Base-by-base conservation (phyloP, 208 protist genomes). In the Crithidia bombi region DNA sequence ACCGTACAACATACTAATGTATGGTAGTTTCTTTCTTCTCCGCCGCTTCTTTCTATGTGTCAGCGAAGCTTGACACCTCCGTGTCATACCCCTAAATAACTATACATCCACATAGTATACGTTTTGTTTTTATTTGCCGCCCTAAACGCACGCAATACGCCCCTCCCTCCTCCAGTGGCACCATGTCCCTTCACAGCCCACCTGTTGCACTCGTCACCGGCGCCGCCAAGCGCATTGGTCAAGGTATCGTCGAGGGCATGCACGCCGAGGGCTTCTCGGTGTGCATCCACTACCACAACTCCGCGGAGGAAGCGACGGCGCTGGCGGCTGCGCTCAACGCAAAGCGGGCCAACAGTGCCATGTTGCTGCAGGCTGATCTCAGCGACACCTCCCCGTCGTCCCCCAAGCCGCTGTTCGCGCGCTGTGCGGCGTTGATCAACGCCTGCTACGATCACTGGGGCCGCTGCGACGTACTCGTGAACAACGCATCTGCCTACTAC, bases 401-500 rank as follows among this genome's bases (percentile, higher is more conserved):
- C 5, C 19, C 33, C 2, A 19, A 47, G 41, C 25, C 78, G 23
- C 75, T 90, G 2, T 39, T 57, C 28, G 21, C 57, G 19, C 77
- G 82, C 23, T 92, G 86, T 44, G 72, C 66, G 2, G 68, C 21
- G 2, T 56, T 92, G 35, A 43, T 92, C 7, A 74, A 71, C 19
- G 65, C 12, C 36, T 95, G 86, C 63, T 85, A 85, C 65, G 23
- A 38, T 17, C 46, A 58, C 17, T 92, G 87, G 80, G 84, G 89
- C 4, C 85, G 86, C 12, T 89, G 82, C 56, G 89, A 95, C 56
- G 86, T 88, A 33, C 72, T 95, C 35, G 86, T 95, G n/a, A 95
- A 95, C 76, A 95, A 91, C 66, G 89, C 89, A 47, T 95, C 89
- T 2, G 78, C 86, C 7, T 95, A 85, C 58, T 87, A 82, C 51